These are phyloP conservation scores for Talaromyces sp. DNA, from an alignment of 2,329 filamentous ascomycete genomes.

Conservation along the genomic window DNA sequence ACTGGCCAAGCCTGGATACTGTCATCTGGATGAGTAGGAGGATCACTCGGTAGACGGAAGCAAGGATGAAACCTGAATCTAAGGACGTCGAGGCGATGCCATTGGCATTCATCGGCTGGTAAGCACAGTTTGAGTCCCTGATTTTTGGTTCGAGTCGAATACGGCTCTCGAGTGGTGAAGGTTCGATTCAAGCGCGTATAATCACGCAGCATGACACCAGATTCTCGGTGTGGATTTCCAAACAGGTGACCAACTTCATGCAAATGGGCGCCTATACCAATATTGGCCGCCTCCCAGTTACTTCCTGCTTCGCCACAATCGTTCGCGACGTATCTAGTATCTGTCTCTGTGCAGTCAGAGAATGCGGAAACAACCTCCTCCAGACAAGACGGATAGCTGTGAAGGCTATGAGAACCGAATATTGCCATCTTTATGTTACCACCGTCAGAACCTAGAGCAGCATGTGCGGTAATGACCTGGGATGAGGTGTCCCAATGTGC, in stretches of 20 bases:
- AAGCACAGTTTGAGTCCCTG: conserved; percentile 72
- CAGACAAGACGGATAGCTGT: conserved; percentile 84
- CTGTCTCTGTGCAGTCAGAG: conserved; percentile 84
- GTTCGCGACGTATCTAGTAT: conserved; percentile 76
- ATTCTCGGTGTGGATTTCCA: conserved; percentile 85
- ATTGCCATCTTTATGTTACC: conserved; percentile 80
- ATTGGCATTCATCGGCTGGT: conserved; percentile 78
- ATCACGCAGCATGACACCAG: conserved; percentile 87
- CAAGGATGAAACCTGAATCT: conserved; percentile 88
- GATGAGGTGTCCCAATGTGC: conserved; percentile 76
- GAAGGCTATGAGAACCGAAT: conserved; percentile 87
- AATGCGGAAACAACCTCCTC: conserved; percentile 90
- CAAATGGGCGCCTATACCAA: conserved; percentile 88
- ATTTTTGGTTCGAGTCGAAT: conserved; percentile 80
- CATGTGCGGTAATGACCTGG: conserved; percentile 74
- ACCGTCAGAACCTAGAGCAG: conserved; percentile 72
- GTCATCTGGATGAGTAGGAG: conserved; percentile 62
- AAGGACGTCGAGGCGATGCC: conserved; percentile 86
- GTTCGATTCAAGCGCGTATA: conserved; percentile 81
- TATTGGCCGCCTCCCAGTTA: conserved; percentile 92
- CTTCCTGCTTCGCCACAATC: conserved; percentile 84
- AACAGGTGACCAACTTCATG: conserved; percentile 90
- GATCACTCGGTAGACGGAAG: conserved; percentile 79
- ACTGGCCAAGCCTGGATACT: conserved; percentile 85
- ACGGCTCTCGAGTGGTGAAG: conserved; percentile 78